Evolutionary conservation across 176 grass and related monocot species (phyloP).

Genomic region (Raddia distichophylla): DNA sequence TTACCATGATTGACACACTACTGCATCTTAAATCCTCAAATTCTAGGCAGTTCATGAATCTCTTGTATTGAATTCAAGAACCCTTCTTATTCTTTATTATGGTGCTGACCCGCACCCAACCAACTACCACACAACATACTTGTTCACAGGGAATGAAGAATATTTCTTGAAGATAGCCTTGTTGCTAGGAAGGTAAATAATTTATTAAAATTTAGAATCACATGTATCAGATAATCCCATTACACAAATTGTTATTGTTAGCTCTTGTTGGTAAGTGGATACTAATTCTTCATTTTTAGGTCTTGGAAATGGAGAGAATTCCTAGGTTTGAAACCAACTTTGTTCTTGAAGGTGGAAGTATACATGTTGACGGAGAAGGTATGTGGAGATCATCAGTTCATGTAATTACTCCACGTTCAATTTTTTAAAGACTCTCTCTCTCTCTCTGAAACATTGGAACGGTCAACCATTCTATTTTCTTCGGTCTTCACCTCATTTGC

Average conservation of each 20-base stretch:
- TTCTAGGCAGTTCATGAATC: not conserved
- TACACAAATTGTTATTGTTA: not conserved
- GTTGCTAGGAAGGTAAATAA: slow-evolving; percentile 1
- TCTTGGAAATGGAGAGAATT: slow-evolving; percentile 54
- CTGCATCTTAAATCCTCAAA: not conserved
- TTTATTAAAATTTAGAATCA: not conserved
- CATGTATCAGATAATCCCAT: not conserved
- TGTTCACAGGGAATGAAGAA: not conserved
- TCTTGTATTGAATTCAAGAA: not conserved
- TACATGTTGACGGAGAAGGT: slow-evolving; percentile 82
- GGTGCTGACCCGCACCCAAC: too few relatives aligned
- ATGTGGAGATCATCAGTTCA: not conserved
- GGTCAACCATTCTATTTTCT: not conserved
- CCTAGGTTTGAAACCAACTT: slow-evolving; percentile 52
- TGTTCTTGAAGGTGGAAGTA: slow-evolving; percentile 78
- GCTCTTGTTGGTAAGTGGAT: not conserved
- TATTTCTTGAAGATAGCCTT: not conserved
- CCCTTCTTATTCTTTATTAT: not conserved
- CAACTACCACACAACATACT: too few relatives aligned
- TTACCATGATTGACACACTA: not conserved
- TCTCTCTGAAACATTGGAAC: not conserved
- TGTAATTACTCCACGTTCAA: not conserved
- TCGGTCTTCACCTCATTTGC: not conserved
- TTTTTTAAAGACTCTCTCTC: not conserved
- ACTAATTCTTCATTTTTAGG: slow-evolving; percentile 23